Percentiles rank a stretch among this genome's conserved stretches.
These are phyloP conservation scores for Sporisorium iseilematis-ciliati DNA, from an alignment of 1,284 basidiomycete species.

Conservation along the genomic window DNA sequence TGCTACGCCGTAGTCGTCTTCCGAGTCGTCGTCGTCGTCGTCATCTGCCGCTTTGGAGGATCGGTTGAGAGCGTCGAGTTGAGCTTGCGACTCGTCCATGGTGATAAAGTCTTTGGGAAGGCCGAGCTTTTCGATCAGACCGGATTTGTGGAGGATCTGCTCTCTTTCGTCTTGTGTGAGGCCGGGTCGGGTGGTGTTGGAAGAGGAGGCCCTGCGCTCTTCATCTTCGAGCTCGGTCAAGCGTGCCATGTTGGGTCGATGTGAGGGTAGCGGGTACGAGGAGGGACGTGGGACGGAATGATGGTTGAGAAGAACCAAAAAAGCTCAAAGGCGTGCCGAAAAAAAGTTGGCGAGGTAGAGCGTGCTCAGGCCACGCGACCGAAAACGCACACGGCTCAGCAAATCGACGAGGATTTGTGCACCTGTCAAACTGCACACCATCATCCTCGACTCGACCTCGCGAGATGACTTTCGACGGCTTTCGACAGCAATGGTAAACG, in stretches of 20 bases:
- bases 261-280: background rate
- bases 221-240: constrained; percentile 43
- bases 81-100: constrained; percentile 40
- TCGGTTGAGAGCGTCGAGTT: constrained; percentile 35
- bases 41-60: background rate
- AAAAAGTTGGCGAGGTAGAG: background rate
- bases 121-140: constrained; percentile 45
- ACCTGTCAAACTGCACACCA: constrained; percentile 13
- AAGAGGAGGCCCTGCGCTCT: constrained; percentile 9
- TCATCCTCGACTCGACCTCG: background rate
- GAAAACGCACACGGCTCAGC: background rate
- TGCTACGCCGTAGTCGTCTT: constrained; percentile 41
- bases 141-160: constrained; percentile 48
- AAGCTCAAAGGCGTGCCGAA: background rate
- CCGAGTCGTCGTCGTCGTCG: constrained; percentile 25
- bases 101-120: constrained; percentile 52
- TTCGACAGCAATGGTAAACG: background rate
- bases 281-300: background rate
- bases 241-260: constrained; percentile 26
- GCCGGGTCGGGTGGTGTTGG: constrained; percentile 3
- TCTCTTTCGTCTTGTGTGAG: constrained; percentile 45
- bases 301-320: constrained; percentile 4
- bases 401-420: too few species aligned
- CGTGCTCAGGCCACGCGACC: constrained; percentile 17
- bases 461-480: too few species aligned